Conservation (phyloP, 805 yeast genomes). For the Kodamaea restingae region DNA sequence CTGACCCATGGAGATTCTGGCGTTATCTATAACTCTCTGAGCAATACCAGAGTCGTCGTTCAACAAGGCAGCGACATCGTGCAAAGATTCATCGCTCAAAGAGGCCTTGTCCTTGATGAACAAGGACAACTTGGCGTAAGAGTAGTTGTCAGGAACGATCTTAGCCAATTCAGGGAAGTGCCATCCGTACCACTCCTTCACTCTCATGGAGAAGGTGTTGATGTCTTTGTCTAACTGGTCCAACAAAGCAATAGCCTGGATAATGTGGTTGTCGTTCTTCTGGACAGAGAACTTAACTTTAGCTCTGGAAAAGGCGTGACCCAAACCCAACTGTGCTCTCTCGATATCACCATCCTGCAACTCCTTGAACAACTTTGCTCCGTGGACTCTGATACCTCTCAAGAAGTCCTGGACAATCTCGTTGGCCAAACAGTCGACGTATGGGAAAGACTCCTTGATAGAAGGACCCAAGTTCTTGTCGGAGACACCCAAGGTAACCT, state of each 20-base stretch:
- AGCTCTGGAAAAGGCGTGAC: conserved; percentile 98
- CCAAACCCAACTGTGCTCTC: conserved; percentile 97
- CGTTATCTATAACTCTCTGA: conserved; percentile 87
- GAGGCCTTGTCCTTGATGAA: conserved; percentile 84
- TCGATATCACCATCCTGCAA: conserved; percentile 93
- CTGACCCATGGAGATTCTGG: conserved; percentile 98
- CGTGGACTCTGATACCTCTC: conserved; percentile 91
- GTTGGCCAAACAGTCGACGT: conserved; percentile 83
- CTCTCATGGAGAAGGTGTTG: conserved; percentile 96
- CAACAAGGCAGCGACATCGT: conserved; percentile 85
- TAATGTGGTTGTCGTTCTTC: conserved; percentile 98
- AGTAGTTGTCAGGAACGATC: conserved; percentile 84
- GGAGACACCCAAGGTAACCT: conserved; percentile 78
- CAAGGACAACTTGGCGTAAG: conserved; percentile 76
- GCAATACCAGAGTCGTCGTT: conserved; percentile 90
- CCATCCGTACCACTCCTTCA: conserved; percentile 98
- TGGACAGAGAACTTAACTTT: conserved; percentile 98
- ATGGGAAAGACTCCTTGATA: conserved; percentile 85
- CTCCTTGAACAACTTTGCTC: conserved; percentile 83
- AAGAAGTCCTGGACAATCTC: conserved; percentile 93
- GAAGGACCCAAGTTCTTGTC: conserved; percentile 96
- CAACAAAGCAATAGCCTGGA: conserved; percentile 95
- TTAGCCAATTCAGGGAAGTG: conserved; percentile 96
- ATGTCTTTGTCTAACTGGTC: conserved; percentile 98
- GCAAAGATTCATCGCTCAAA: conserved; percentile 87